Evolutionary conservation across 176 grass and related monocot species (phyloP), one percentile per base, ranked within the genome.

Genomic region (Saccharum spontaneum): DNA sequence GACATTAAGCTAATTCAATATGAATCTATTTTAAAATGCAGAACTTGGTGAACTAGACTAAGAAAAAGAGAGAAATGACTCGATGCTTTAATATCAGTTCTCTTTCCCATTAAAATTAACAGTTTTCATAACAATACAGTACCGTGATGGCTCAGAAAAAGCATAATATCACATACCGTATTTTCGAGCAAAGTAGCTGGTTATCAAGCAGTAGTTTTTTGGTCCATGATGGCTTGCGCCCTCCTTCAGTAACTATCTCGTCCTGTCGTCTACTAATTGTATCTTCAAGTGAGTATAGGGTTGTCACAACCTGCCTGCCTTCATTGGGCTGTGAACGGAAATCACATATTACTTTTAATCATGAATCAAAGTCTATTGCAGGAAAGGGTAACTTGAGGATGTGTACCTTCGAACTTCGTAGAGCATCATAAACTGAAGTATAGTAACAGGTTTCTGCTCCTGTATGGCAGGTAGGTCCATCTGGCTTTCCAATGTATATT

Each of bases 381-480:
- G 61, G 26, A 75, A 80, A 38, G 46, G 10, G 12, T 75, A 23
- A 80, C 54, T 31, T 17, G 14, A 86, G 28, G 67, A 44, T 46
- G 18, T 16, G 82, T 90, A 95, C 95, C 95, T 95, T 83, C 1
- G 37, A 82, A 70, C 63, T 89, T 90, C 90, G 87, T 71, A 98
- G 82, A 63, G 52, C 69, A 91, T 93, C 91, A 86, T 83, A 87
- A 52, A 98, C 87, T 65, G 95, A 98, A 78, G 92, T 84, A 85
- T 91, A 95, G 63, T 95, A 98, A 84, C 92, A 95, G 16, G 92
- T 98, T 76, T 98, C 82, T 20, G 90, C 92, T 69, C 92, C 92
- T 82, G 95, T 98, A 88, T 98, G 95, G 80, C 95, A 98, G 16
- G 95, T 98, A 86, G 95, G 95, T 34, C 95, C 95, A 87, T 93